Evolutionary conservation across 306 rosid genomes (phyloP), one percentile per base, ranked within the genome.

Genomic region (Cucurbita pepo): DNA sequence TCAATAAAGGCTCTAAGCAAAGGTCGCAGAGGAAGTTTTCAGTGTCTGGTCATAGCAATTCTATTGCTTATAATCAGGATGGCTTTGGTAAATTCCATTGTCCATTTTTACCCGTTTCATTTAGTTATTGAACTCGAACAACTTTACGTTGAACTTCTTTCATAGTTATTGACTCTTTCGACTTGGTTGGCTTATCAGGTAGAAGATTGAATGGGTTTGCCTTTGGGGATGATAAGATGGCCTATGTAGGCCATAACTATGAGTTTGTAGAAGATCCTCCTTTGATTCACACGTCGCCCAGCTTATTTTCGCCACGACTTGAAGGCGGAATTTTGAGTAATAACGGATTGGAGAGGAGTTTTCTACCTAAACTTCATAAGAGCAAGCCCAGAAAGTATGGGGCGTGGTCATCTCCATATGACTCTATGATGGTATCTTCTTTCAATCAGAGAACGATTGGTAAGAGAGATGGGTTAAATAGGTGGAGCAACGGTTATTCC

Each of bases 251-350:
- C 75, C 89, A 88, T 67, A 78, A 55, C 76, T 87, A 86, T 51
- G 96, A 91, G 77, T 84, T 85, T 52, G 74, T 88, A 74, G 99
- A 95, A 41, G 97, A 91, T 62, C 89, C 96, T 57, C 89, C 96
- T 19, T 75, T 86, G 83, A 60, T 86, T 63, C 84, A 71, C 76
- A 74, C 83, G 16, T 85, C 92, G 2, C 89, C 90, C 3, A 86
- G 88, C 82, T 69, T 85, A 50, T 92, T 90, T 83, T 84, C 86
- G 18, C 85, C 92, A 0, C 81, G 82, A 79, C 89, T 78, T 65
- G 85, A 82, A 54, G 86, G 83, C 76, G 82, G 84, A 79, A 72
- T 76, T 74, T 80, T 76, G 73, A 76, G 79, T 83, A 79, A 83
- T 38, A 89, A 85, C 74, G 88, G 80, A 37, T 83, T 76, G 63